Conservation (phyloP, 2,329 filamentous ascomycete species). For the Xylaria sp. region DNA sequence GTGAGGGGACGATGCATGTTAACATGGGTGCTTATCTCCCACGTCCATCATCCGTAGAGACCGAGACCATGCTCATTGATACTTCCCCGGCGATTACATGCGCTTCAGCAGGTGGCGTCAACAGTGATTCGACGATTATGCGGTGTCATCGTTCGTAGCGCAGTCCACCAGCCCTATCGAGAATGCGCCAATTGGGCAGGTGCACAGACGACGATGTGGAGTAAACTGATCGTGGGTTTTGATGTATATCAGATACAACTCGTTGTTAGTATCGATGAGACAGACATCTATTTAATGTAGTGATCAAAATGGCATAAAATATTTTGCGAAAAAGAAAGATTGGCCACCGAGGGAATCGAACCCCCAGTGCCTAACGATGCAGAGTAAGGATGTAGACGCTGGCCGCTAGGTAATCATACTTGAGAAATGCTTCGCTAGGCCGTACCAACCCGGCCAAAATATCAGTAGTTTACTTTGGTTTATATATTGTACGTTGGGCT, state of each 20-base stretch:
- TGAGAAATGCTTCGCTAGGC: not conserved
- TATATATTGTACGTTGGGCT: not conserved
- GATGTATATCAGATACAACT: no score
- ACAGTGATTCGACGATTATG: not conserved
- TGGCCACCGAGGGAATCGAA: not conserved
- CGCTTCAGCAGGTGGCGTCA: not conserved
- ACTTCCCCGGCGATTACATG: not conserved
- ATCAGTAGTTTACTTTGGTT: not conserved
- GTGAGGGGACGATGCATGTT: slow-evolving; percentile 19
- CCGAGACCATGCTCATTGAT: not conserved
- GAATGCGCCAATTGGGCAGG: slow-evolving; percentile 14
- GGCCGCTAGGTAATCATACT: not conserved
- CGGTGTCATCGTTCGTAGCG: not conserved
- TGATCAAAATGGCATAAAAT: not conserved
- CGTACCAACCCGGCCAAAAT: not conserved
- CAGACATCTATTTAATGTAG: no score
- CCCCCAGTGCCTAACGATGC: not conserved
- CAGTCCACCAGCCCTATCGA: not conserved
- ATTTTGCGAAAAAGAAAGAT: not conserved
- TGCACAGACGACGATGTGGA: slow-evolving; percentile 2
- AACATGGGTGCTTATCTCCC: slow-evolving; percentile 27
- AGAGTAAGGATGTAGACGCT: not conserved
- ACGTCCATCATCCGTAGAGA: slow-evolving; percentile 1
- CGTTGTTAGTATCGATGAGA: no score
- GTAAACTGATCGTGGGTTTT: not conserved